Conservation (phyloP, 2,329 filamentous ascomycete species). For the Fusarium udum region DNA sequence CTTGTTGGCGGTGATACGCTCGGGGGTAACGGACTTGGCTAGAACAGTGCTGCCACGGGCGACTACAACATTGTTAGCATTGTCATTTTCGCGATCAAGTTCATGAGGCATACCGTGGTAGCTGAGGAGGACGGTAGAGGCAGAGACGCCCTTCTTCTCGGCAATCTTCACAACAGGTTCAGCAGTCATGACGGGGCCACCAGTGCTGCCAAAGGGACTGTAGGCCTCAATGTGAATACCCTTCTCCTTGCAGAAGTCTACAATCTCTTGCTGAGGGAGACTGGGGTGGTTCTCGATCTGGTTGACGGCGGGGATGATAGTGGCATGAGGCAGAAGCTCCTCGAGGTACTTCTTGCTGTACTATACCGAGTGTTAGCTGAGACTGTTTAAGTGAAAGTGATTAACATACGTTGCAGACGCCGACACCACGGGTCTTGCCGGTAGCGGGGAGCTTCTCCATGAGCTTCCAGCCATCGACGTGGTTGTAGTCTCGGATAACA, state of each 20-base stretch:
- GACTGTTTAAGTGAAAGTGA: too few relatives aligned
- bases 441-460: conserved; percentile 73
- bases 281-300: conserved; percentile 80
- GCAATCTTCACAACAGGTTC: conserved; percentile 71
- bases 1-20: conserved; percentile 75
- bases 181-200: conserved; percentile 70
- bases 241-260: conserved; percentile 73
- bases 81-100: not conserved
- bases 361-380: conserved; percentile 41
- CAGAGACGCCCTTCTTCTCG: conserved; percentile 68
- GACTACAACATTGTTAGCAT: conserved; percentile 56
- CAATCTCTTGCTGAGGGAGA: conserved; percentile 76
- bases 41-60: conserved; percentile 75
- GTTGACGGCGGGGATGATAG: conserved; percentile 71
- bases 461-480: conserved; percentile 80
- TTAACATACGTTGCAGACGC: conserved; percentile 61
- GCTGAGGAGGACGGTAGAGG: conserved; percentile 73
- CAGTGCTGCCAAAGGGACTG: conserved; percentile 71
- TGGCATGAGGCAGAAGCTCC: conserved; percentile 60
- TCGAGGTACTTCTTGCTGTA: conserved; percentile 67
- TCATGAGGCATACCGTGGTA: conserved; percentile 69
- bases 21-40: conserved; percentile 75
- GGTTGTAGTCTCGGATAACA: conserved; percentile 73
- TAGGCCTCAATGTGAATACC: conserved; percentile 79
- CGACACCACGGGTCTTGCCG: conserved; percentile 65